Base-by-base conservation (phyloP, 192 early-diverging fungal genomes). In the Backusella luteola region DNA sequence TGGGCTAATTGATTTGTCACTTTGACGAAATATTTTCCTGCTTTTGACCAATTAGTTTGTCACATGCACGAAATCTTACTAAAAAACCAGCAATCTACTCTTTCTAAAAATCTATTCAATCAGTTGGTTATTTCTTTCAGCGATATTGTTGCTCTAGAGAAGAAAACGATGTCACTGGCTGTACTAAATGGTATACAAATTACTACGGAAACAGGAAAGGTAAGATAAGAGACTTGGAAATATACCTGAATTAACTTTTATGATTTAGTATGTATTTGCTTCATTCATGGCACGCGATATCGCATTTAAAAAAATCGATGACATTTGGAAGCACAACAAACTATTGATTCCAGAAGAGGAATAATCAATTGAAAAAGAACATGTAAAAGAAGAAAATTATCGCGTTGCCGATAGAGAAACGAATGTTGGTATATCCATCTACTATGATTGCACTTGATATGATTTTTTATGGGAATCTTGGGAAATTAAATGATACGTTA, bases 131-230 rank as follows among this genome's bases (percentile, higher is more conserved):
- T 96, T 67, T 85, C 87, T 0, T 91, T 93, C 76, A 85, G 87
- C 11, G 92, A 96, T 73, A 87, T 95, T 26, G 85, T 93, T 42
- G 83, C 87, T 5, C 91, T 96, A 41, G 95, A 96, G 49, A 95
- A 94, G 82, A 85, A 89, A 29, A 91, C 90, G 83, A 95, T 92
- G 0, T 94, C 94, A 35, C 84, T 93, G 56, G 88, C 95, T 53
- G 93, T 96, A 63, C 95, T 93, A 26, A 96, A 96, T 78, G 95
- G 94, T 3, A 93, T 96, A 73, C 86, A 89, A 77, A 87, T 96
- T 29, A 86, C 90, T 41, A 94, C 94, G 34, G 75, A 83, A 46
- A 86, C 87, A 72, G 84, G 86, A 66, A 93, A 87, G 73, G 78
- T 79, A 75, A 23, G 17, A 8, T 34, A 21, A 67, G 3, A 67